Base-by-base conservation (phyloP, 495 filamentous ascomycete species). In the Talaromyces trachyspermus region DNA sequence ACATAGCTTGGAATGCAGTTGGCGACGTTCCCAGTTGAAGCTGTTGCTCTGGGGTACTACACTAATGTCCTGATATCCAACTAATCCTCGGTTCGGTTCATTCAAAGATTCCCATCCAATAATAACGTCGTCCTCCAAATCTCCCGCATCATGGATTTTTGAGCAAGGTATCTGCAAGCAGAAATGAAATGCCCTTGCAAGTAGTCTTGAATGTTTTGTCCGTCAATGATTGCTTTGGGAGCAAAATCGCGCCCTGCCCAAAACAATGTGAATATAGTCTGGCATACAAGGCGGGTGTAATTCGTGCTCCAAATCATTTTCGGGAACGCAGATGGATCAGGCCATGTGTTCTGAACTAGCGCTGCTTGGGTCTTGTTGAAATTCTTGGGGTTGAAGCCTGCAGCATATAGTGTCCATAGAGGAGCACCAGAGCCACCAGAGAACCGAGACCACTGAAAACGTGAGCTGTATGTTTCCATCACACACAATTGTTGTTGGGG, bases 271-370 rank as follows among this genome's bases (percentile, higher is more conserved):
- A 95, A 97, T 55, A 97, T 90, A 36, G 87, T 87, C 52, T 88
- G 86, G 43, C 87, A 88, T 5, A 84, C 89, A 20, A 95, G 71
- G 32, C 94, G 82, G 38, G 79, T 84, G 57, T 98, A 98, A 57
- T 98, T 97, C 18, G 92, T 98, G 38, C 90, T 88, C 92, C 92
- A 98, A 17, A 95, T 89, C 92, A 98, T 98, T 66, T 97, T 97
- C 3, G 92, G 94, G 58, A 92, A 98, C 2, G 81, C 75, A 4
- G 80, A 80, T 14, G 89, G 88, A 27, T 95, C 75, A n/a, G 88
- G 83, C 55, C 85, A 95, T 0, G 85, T 91, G 57, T 97, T 98
- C 36, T 98, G 92, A 19, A 98, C 91, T 35, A 95, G 74, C 17
- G 94, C 89, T 2, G 89, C 94, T 63, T 95, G 86, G 12, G 91